A percentile compares a stretch with the other conserved stretches of the same genome.
Evolutionary conservation across 441 rosid species (phyloP).

Genomic region (Gossypium davidsonii): DNA sequence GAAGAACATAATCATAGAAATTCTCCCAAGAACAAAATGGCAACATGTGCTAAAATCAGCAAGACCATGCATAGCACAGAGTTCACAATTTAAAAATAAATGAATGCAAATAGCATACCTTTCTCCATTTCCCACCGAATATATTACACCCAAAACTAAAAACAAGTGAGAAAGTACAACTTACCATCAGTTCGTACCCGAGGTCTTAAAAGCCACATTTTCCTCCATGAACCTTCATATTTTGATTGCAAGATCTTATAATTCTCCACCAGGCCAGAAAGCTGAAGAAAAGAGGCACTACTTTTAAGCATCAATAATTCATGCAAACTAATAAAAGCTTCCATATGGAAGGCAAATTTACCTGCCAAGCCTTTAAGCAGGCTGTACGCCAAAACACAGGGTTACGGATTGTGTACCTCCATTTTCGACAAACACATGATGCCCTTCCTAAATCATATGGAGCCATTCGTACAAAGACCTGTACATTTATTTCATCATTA

Average conservation of each 20-base stretch:
- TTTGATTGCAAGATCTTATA: slow-evolving; percentile 70
- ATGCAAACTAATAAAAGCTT: slow-evolving; percentile 6
- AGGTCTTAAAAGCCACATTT: slow-evolving; percentile 94
- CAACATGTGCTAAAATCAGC: background rate
- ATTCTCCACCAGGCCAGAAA: slow-evolving; percentile 72
- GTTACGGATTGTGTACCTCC: slow-evolving; percentile 88
- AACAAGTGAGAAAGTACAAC: background rate
- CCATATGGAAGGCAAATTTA: slow-evolving; percentile 12
- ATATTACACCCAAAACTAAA: background rate
- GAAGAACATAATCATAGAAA: background rate
- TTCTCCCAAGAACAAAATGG: background rate
- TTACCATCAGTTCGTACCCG: slow-evolving; percentile 86
- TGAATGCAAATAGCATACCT: background rate
- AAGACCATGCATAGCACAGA: background rate
- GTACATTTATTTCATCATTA: slow-evolving; percentile 18
- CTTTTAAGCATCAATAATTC: slow-evolving; percentile 1
- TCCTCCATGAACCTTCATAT: slow-evolving; percentile 89
- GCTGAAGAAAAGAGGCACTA: slow-evolving; percentile 27
- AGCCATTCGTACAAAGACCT: slow-evolving; percentile 75
- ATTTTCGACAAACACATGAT: slow-evolving; percentile 83
- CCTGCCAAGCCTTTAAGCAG: slow-evolving; percentile 95
- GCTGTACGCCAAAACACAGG: slow-evolving; percentile 92
- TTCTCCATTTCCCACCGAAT: background rate
- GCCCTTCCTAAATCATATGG: slow-evolving; percentile 85
- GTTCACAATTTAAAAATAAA: background rate